Evolutionary conservation across 1,284 basidiomycete species (phyloP), one percentile per base, ranked within the genome.

Genomic region (Puccinia novopanici): DNA sequence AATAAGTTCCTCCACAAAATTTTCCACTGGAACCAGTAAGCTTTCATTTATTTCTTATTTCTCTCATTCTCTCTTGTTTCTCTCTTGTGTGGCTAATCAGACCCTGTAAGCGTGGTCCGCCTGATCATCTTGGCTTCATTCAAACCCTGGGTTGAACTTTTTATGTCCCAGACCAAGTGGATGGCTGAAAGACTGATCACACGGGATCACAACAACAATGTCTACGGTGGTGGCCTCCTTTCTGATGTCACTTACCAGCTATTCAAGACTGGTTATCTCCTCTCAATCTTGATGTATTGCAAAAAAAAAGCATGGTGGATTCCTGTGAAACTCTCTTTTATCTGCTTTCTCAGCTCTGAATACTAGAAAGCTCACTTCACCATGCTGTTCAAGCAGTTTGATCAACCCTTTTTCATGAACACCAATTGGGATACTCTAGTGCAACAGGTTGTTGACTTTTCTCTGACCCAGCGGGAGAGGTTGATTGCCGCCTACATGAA

Each of bases 321-420:
- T n/a, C 73, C 73, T 2, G 40, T 75, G 22, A 55, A 75, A 63
- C 73, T 75, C 15, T 24, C 73, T 15, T 75, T 55, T 40, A 75
- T 75, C 19, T 22, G 19, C 12, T 55, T 55, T 19, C 57, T 75
- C 0, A 48, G 9, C 12, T n/a, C 6, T n/a, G 37, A 57, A 24
- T 61, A 75, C 48, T 59, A 75, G 27, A 34, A 59, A 24, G 0
- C 42, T 22, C 72, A 75, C 42, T 75, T 75, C 37, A 19, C 34
- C 9, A 42, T 10, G 13, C 57, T 55, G 8, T n/a, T 75, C 37
- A 30, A 24, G 17, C 68, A 71, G 48, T 10, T 57, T 75, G 5
- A 40, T 37, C 22, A 54, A n/a, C 17, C 24, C 37, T 34, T 10
- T 3, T 24, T 75, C 30, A 59, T 34, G 19, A 30, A 24, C 3